Base-by-base conservation (phyloP, 768 basidiomycete genomes). In the Mycena belliarum region DNA sequence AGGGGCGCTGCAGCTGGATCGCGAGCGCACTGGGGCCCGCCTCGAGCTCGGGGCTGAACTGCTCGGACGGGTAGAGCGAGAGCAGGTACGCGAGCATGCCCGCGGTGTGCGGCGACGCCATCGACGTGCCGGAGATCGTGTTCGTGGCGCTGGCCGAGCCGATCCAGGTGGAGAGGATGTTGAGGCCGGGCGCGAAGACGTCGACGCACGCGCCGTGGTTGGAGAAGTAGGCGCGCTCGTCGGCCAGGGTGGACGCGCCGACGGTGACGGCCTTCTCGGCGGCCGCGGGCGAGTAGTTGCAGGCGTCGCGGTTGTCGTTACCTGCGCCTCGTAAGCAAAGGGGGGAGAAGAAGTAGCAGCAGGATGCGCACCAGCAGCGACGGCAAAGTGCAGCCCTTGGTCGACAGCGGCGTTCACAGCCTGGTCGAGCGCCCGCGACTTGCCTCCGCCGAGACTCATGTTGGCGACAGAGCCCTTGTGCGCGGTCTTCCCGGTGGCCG, bases 361-460 rank as follows among this genome's bases (percentile, higher is more conserved):
- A 48, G 56, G 45, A n/a, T 49, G 78, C 82, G 66, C 75, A 84
- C 93, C 95, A 59, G 95, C 95, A 60, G 96, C 96, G 59, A 99
- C 97, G 60, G 96, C 93, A 65, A 98, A 97, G 80, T 98, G 94
- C 32, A 99, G 81, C 37, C 97, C 97, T 33, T 71, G 60, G 10
- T 84, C 81, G 52, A 96, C 93, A 44, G 97, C 94, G 49, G 75
- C 77, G 76, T 98, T 87, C 60, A 99, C 93, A 49, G 88, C 85
- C 23, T 81, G 79, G 61, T 99, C 94, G 49, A 98, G 82, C 32
- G 91, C 83, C 21, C 76, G 81, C 6, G 91, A 93, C 78, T 95
- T 96, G 57, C 93, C 93, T 66, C 97, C 97, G 61, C 97, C 97
- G 50, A 99, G 88, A 71, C 88, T 91, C 97, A 99, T 97, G 81